These are phyloP conservation scores for Protea cynaroides DNA, from an alignment of 164 flowering plant genomes.

Conservation along the genomic window DNA sequence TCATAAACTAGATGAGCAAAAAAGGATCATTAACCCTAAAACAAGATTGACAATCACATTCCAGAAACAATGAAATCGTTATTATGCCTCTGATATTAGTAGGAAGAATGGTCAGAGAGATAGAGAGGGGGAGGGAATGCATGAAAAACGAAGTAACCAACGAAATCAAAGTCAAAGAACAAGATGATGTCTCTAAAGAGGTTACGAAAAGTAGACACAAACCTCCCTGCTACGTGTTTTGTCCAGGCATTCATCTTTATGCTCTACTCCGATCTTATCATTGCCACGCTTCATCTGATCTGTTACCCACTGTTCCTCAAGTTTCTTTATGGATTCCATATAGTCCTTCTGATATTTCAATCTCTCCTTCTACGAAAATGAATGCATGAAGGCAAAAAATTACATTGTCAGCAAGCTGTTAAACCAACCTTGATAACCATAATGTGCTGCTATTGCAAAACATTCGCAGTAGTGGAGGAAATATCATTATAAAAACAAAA, in stretches of 20 bases:
- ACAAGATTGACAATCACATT: too few species aligned
- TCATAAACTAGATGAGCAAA: too few species aligned
- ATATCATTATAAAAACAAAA: not conserved
- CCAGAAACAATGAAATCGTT: too few species aligned
- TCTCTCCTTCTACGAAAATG: conserved; percentile 54
- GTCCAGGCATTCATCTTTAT: conserved; percentile 24
- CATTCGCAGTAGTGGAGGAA: not conserved
- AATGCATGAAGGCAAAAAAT: not conserved
- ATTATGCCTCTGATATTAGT: too few species aligned
- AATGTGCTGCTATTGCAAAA: not conserved
- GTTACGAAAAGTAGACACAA: not conserved
- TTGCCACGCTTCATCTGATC: conserved; percentile 45
- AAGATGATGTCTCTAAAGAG: not conserved
- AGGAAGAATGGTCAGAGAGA: too few species aligned
- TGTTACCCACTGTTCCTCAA: conserved; percentile 56
- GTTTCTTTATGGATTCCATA: conserved; percentile 76
- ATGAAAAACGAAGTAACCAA: too few species aligned
- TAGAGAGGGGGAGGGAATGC: too few species aligned
- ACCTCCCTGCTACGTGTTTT: conserved; percentile 43
- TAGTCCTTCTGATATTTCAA: conserved; percentile 67
- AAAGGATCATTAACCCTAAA: too few species aligned
- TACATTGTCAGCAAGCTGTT: not conserved
- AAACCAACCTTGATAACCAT: not conserved
- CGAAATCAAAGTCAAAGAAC: not conserved
- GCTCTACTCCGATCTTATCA: conserved; percentile 15